Conservation (phyloP, 768 basidiomycete species). For the Kockovaella imperatae region DNA sequence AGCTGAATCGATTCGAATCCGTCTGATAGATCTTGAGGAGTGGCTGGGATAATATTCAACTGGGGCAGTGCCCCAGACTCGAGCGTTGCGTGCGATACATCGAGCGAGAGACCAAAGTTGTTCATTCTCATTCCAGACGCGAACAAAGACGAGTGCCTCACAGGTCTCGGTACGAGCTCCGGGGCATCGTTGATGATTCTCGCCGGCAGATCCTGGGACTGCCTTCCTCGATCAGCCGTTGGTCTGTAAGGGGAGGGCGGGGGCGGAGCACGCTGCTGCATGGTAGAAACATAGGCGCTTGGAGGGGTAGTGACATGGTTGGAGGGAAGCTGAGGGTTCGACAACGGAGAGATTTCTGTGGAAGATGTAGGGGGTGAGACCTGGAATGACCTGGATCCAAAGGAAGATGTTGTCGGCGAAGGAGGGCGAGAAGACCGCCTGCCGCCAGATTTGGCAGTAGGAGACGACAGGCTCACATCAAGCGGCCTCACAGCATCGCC, state of each 20-base stretch:
- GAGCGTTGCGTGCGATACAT: conserved; percentile 1
- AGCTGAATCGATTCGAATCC: too few relatives aligned
- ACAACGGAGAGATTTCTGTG: neutral
- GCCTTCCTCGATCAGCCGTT: conserved; percentile 18
- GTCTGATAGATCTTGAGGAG: conserved; percentile 27
- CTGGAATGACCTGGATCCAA: conserved; percentile 16
- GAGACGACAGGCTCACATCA: neutral
- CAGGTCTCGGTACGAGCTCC: conserved; percentile 10
- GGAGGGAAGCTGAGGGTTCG: conserved; percentile 18
- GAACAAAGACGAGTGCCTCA: conserved; percentile 15
- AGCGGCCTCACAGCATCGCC: neutral
- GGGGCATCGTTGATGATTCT: neutral
- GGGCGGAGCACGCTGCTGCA: conserved; percentile 22
- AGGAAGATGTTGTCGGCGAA: conserved; percentile 28
- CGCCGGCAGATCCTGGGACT: neutral
- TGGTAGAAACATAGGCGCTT: conserved; percentile 28
- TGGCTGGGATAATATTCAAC: conserved; percentile 40
- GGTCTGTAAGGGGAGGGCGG: conserved; percentile 38
- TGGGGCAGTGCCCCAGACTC: conserved; percentile 23
- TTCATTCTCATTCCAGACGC: conserved; percentile 2
- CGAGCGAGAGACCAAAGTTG: neutral
- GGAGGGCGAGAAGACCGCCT: conserved; percentile 20
- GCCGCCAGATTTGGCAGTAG: neutral
- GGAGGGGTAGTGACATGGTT: conserved; percentile 35
- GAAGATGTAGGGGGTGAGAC: neutral